Evolutionary conservation across 1,284 basidiomycete genomes (phyloP).

Genomic region (Phlebopus sp.): DNA sequence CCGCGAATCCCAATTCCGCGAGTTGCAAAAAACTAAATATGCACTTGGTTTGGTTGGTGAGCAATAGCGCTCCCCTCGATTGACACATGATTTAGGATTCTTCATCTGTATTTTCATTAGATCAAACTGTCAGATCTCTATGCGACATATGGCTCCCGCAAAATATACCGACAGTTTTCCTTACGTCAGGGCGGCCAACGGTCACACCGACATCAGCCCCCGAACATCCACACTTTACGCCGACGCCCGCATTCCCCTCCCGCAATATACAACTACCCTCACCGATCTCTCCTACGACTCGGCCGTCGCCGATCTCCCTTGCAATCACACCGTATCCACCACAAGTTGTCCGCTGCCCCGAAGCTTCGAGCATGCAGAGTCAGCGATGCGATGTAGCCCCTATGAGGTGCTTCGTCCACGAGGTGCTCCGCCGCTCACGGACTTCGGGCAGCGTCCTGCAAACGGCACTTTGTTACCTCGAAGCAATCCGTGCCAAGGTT

Average conservation of each 20-base stretch:
- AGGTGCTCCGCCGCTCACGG: slow-evolving; percentile 71
- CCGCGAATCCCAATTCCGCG: slow-evolving; percentile 41
- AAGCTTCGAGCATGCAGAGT: slow-evolving; percentile 17
- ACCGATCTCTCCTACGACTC: slow-evolving; percentile 39
- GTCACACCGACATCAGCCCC: slow-evolving; percentile 22
- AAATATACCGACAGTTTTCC: slow-evolving; percentile 63
- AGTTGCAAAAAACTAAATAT: slow-evolving; percentile 60
- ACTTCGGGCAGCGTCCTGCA: slow-evolving; percentile 75
- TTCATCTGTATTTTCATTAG: slow-evolving; percentile 36
- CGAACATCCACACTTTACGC: slow-evolving; percentile 15
- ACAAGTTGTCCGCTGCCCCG: slow-evolving; percentile 16
- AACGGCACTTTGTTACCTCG: slow-evolving; percentile 75
- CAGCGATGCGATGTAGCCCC: slow-evolving; percentile 44
- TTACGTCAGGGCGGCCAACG: slow-evolving; percentile 38
- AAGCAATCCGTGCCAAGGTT: slow-evolving; percentile 66
- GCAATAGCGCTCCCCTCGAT: slow-evolving; percentile 28
- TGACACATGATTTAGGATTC: slow-evolving; percentile 18
- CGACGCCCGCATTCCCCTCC: slow-evolving; percentile 16
- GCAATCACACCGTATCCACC: slow-evolving; percentile 20
- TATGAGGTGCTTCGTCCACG: slow-evolving; percentile 71
- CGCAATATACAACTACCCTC: slow-evolving; percentile 50
- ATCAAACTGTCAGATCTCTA: slow-evolving; percentile 72
- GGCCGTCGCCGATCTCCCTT: slow-evolving; percentile 33
- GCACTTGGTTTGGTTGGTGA: slow-evolving; percentile 65
- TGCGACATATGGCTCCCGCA: slow-evolving; percentile 74